Evolutionary conservation across 2,329 filamentous ascomycete species (phyloP), one percentile per base, ranked within the genome.

Genomic region (Dryadomyces sulphureus): DNA sequence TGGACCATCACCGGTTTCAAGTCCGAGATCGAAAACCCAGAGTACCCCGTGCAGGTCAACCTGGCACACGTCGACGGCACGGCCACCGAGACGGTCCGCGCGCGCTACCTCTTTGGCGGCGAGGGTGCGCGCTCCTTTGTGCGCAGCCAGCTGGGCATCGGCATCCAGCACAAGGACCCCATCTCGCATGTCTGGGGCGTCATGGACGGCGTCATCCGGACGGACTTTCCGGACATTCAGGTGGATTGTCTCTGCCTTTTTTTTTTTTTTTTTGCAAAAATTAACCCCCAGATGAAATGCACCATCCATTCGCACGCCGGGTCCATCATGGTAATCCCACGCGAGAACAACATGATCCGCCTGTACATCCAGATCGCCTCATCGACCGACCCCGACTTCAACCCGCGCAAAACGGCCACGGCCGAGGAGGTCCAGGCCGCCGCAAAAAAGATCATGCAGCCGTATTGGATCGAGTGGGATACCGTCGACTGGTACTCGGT

Each of bases 41-140:
- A 77, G 21, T 93, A 92, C 57, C 89, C 88, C 1, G 84, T 94
- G 1, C 73, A 84, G 53, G 87, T 94, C 24, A 71, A 79, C 48
- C 65, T 94, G 41, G 77, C 81, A 57, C 83, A 89, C 55, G 70
- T 88, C 14, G 83, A 94, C 56, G 84, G 84, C 25, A 76, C 75
- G 20, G 47, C 70, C 8, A 70, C 69, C 34, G 83, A 93, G 63
- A 88, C 66, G 0, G 62, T 85, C 12, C 70, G 72, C 41, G 70
- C 80, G 22, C 85, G 82, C 58, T 84, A 86, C 51, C 64, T 87
- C 5, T 80, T 87, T 50, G 74, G 81, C 24, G 81, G 77, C 5
- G 82, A 87, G 57, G 82, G 82, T 1, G 77, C 81, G 2, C 72
- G 75, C 49, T 85, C 81, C 0, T 75, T 73, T 45, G 70, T 85